A percentile compares a stretch with the other conserved stretches of the same genome.
Conservation (phyloP, 192 early-diverging fungal species). For the Lunasporangiospora selenospora region DNA sequence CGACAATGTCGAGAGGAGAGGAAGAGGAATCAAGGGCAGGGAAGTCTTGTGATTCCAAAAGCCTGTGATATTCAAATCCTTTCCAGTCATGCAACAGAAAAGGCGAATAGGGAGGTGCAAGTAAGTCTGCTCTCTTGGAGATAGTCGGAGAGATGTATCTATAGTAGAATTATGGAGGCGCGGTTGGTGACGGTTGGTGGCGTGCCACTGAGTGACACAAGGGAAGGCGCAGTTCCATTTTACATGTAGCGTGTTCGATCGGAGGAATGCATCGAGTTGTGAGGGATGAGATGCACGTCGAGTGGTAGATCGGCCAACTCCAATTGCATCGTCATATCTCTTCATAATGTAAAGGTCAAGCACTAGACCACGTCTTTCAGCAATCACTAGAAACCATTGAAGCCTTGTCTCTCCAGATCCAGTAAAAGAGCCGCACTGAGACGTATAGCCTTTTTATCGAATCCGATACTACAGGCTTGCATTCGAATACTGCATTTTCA, state of each 20-base stretch:
- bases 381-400: constrained; percentile 8
- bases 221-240: not conserved
- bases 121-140: too few species aligned
- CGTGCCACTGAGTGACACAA: not conserved
- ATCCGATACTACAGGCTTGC: constrained; percentile 3
- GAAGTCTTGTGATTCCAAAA: too few species aligned
- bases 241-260: not conserved
- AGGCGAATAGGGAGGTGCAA: not conserved
- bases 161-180: not conserved
- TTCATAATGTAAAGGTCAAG: constrained; percentile 3
- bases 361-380: constrained; percentile 4
- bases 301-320: constrained; percentile 1
- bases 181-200: too few species aligned
- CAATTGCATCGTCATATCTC: not conserved
- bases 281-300: not conserved
- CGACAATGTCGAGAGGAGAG: too few species aligned
- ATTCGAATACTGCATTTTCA: not conserved
- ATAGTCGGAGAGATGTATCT: not conserved
- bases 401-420: constrained; percentile 1
- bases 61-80: too few species aligned
- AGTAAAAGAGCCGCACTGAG: not conserved
- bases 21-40: too few species aligned
- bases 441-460: not conserved
- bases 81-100: too few species aligned
- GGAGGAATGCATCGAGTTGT: too few species aligned